Evolutionary conservation across 2,329 filamentous ascomycete species (phyloP).

Genomic region (Arthrobotrys musiformis): DNA sequence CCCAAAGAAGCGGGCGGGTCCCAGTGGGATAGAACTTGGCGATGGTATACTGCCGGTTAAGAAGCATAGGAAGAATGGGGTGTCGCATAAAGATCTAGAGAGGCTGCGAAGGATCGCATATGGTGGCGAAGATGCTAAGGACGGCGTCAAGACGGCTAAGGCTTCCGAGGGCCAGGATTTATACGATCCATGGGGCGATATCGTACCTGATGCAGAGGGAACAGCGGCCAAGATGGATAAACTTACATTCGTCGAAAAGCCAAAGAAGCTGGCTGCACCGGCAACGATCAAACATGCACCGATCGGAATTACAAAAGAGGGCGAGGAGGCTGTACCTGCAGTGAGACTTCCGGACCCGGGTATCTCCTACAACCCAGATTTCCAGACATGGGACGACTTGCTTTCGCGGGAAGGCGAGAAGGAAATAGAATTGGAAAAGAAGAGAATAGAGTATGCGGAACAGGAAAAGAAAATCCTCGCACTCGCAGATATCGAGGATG

Average conservation of each 20-base stretch:
- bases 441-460: conserved; percentile 57
- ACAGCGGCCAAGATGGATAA: conserved; percentile 62
- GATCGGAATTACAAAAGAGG: conserved; percentile 82
- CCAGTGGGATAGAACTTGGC: conserved; percentile 42
- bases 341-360: conserved; percentile 82
- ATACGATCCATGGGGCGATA: conserved; percentile 82
- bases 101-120: conserved; percentile 82
- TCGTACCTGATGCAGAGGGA: conserved; percentile 61
- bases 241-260: conserved; percentile 71
- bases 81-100: conserved; percentile 84
- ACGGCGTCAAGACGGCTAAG: conserved; percentile 64
- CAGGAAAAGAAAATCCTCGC: conserved; percentile 61
- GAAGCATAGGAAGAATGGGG: conserved; percentile 78
- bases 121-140: conserved; percentile 69
- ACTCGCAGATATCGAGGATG: conserved; percentile 69
- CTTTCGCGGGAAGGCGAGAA: conserved; percentile 75
- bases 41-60: conserved; percentile 80
- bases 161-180: conserved; percentile 67
- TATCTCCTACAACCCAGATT: conserved; percentile 91
- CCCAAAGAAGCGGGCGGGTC: conserved; percentile 75
- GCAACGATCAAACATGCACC: conserved; percentile 79
- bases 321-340: conserved; percentile 77
- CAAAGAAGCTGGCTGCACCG: conserved; percentile 76
- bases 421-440: conserved; percentile 58
- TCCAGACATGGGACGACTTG: conserved; percentile 83